phyloP scores from a whole-genome alignment of 2,329 filamentous ascomycete genomes.

The Fusarium compactum region DNA sequence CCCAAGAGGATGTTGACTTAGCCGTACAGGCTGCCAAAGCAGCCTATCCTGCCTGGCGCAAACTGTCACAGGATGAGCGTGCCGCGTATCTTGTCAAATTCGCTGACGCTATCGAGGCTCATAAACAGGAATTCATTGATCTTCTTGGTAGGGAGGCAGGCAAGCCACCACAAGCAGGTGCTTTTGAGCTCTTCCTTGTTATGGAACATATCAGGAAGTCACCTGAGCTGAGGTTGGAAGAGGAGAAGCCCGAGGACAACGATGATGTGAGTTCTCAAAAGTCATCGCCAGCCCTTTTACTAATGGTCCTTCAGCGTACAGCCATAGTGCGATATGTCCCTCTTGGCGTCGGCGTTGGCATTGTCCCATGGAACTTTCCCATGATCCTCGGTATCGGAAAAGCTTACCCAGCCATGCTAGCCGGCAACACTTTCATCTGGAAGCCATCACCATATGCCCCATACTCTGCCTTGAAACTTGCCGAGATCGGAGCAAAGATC shows the following conservation, averaged over 20 bases:
- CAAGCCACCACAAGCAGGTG: slow-evolving; percentile 40
- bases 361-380: slow-evolving; percentile 45
- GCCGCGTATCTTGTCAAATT: slow-evolving; percentile 41
- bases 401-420: slow-evolving; percentile 66
- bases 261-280: slow-evolving; percentile 36
- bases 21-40: slow-evolving; percentile 46
- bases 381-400: slow-evolving; percentile 54
- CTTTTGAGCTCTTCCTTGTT: slow-evolving; percentile 3
- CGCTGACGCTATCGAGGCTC: slow-evolving; percentile 46
- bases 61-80: slow-evolving; percentile 44
- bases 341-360: slow-evolving; percentile 34
- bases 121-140: slow-evolving; percentile 39
- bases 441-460: slow-evolving; percentile 70
- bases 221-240: slow-evolving; percentile 11
- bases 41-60: slow-evolving; percentile 50
- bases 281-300: slow-evolving; percentile 49
- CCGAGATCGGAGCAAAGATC: slow-evolving; percentile 66
- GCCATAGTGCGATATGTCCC: slow-evolving; percentile 5
- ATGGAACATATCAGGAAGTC: slow-evolving; percentile 2
- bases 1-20: slow-evolving; percentile 47
- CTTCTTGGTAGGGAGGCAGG: slow-evolving; percentile 44
- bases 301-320: background rate
- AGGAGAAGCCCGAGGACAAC: slow-evolving; percentile 37
- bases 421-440: slow-evolving; percentile 67
- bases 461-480: slow-evolving; percentile 68